These are phyloP conservation scores for Lactifluus subvellereus DNA, from an alignment of 768 basidiomycete species.

Conservation along the genomic window DNA sequence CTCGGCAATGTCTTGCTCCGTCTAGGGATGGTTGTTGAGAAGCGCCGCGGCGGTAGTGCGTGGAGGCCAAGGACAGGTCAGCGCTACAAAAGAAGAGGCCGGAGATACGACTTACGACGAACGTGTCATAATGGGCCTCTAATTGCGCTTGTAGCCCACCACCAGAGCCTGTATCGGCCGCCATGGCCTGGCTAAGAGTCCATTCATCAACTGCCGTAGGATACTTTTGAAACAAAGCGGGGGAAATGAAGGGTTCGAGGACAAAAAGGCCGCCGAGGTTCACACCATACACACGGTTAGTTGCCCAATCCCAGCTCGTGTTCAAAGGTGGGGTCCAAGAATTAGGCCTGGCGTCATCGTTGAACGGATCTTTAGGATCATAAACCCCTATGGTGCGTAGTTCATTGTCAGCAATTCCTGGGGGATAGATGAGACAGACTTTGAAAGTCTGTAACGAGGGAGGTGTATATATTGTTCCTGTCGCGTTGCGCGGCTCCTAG, in stretches of 20 bases:
- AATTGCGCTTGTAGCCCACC: constrained; percentile 58
- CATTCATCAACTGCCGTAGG: constrained; percentile 61
- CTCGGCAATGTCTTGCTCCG: constrained; percentile 82
- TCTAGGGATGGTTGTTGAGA: constrained; percentile 40
- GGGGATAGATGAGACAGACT: not conserved
- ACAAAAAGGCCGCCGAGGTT: constrained; percentile 77
- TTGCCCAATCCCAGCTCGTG: constrained; percentile 65
- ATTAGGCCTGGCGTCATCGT: constrained; percentile 69
- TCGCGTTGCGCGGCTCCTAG: not conserved
- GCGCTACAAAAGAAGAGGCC: constrained; percentile 4
- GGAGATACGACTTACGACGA: constrained; percentile 53
- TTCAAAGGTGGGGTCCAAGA: constrained; percentile 79
- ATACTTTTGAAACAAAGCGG: constrained; percentile 59
- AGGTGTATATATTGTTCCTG: not conserved
- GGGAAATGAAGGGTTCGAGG: constrained; percentile 75
- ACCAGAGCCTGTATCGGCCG: constrained; percentile 47
- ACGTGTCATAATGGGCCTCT: constrained; percentile 77
- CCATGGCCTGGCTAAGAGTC: constrained; percentile 62
- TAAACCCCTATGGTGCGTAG: constrained; percentile 44
- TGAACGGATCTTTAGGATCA: constrained; percentile 71
- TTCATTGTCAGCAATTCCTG: not conserved
- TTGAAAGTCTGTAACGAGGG: not conserved
- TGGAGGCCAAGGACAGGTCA: constrained; percentile 3
- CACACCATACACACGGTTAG: constrained; percentile 56
- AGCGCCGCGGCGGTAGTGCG: constrained; percentile 13